Percentiles rank a stretch among this genome's conserved stretches.
These are phyloP conservation scores for Crithidia mellificae DNA, from an alignment of 208 protist genomes.

Conservation along the genomic window DNA sequence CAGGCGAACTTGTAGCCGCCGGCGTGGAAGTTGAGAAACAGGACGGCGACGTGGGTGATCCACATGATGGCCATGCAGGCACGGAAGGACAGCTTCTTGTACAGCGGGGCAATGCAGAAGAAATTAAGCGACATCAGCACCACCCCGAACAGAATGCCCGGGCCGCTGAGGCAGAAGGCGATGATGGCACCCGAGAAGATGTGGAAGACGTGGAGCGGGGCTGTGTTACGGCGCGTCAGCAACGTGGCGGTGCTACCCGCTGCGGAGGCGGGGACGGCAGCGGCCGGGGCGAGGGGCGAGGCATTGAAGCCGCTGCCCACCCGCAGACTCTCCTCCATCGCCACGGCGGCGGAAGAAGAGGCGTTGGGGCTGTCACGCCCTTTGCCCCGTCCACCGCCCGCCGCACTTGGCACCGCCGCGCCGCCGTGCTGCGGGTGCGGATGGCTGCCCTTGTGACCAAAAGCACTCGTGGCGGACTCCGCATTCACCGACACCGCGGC, in stretches of 20 bases:
- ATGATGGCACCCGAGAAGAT: conserved; percentile 39
- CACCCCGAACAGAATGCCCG: conserved; percentile 43
- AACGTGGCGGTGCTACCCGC: too few species aligned
- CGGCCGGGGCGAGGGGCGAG: background rate
- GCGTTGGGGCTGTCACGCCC: background rate
- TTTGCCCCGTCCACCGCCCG: background rate
- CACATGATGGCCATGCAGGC: conserved; percentile 54
- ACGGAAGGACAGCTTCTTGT: conserved; percentile 40
- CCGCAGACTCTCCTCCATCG: background rate
- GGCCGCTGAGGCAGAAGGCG: conserved; percentile 41
- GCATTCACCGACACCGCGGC: background rate
- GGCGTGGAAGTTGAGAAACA: conserved; percentile 49
- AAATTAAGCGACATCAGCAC: conserved; percentile 61
- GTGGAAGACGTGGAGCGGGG: conserved; percentile 42
- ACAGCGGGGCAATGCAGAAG: conserved; percentile 39
- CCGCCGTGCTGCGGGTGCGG: too few species aligned
- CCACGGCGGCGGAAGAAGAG: background rate
- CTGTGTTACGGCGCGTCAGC: conserved; percentile 4
- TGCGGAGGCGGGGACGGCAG: background rate
- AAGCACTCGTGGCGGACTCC: background rate
- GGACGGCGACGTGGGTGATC: conserved; percentile 40
- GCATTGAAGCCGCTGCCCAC: background rate
- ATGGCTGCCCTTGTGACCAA: background rate
- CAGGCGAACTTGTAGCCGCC: conserved; percentile 44
- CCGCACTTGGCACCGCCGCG: too few species aligned